These are phyloP conservation scores for Podospora pseudopauciseta DNA, from an alignment of 495 filamentous ascomycete species.

Conservation along the genomic window DNA sequence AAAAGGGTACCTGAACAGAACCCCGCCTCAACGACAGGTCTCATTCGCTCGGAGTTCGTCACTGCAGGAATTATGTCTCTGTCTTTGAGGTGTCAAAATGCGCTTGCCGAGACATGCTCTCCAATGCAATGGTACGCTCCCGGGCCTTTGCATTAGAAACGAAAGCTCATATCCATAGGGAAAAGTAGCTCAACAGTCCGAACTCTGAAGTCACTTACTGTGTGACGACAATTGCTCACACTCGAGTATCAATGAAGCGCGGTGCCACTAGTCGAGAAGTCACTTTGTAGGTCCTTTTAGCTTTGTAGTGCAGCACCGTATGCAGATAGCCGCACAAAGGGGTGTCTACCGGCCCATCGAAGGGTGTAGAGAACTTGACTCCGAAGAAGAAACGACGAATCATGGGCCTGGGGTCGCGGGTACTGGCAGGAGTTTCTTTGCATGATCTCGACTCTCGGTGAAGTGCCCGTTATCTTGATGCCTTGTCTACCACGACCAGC, in stretches of 20 bases:
- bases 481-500: slow-evolving; percentile 4
- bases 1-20: neutral
- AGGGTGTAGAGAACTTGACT: slow-evolving; percentile 14
- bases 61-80: neutral
- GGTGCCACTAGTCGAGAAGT: slow-evolving; percentile 9
- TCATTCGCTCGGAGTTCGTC: neutral
- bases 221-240: slow-evolving; percentile 5
- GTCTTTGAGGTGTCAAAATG: slow-evolving; percentile 5
- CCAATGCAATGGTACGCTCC: slow-evolving; percentile 10
- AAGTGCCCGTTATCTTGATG: slow-evolving; percentile 11
- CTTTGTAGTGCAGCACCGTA: neutral
- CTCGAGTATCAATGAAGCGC: slow-evolving; percentile 10
- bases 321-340: slow-evolving; percentile 16
- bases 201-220: slow-evolving; percentile 1
- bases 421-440: slow-evolving; percentile 1
- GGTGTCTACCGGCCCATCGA: slow-evolving; percentile 9
- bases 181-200: slow-evolving; percentile 4
- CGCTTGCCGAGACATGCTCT: slow-evolving; percentile 20
- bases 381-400: slow-evolving; percentile 14
- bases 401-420: slow-evolving; percentile 5
- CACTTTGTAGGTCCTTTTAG: neutral
- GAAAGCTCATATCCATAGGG: neutral
- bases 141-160: slow-evolving; percentile 14
- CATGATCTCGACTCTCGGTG: slow-evolving; percentile 20
- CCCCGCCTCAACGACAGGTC: neutral